Base-by-base conservation (phyloP, 345 rosid species). In the Melaleuca alternifolia region DNA sequence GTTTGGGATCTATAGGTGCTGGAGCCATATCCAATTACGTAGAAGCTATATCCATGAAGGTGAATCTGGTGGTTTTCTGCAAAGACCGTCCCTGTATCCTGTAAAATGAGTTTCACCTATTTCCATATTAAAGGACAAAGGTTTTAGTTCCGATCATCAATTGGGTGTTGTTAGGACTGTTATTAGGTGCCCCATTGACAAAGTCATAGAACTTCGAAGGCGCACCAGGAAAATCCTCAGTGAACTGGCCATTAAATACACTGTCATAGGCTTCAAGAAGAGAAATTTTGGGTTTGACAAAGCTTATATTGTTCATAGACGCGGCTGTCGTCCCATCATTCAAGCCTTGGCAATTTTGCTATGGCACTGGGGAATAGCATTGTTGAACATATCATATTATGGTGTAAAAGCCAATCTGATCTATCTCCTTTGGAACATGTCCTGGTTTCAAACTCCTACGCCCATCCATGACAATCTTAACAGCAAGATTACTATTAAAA, bases 51-150 rank as follows among this genome's bases (percentile, higher is more conserved):
- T 59, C 99, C 98, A 50, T 95, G 99, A 76, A 96, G 96, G 88
- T 96, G 99, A 87, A 95, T 96, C 2, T 98, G 99, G 86, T 96
- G 99, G 71, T 96, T 96, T 75, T 96, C 99, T 6, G 97, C 94
- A 24, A 93, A 88, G 86, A 96, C 85, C 0, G 95, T 95, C 84
- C 95, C 94, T 0, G 98, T 96, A 83, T 96, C 93, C 90, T 95
- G 98, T 71, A 96, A 92, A 84, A 96, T 93, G 51, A 96, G 85
- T 61, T 96, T 96, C 84, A 94, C 95, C 91, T 93, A 88, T 90
- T 91, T 71, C 98, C 97, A 84, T 76, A 96, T 85, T 94, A 95
- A 75, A 96, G 83, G 76, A 94, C 93, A 86, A 90, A 92, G 86
- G 91, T 88, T 91, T 94, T 92, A 1, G 97, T 96, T 84, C 99